Conservation (phyloP, 306 rosid species). For the Lathyrus sativus region DNA sequence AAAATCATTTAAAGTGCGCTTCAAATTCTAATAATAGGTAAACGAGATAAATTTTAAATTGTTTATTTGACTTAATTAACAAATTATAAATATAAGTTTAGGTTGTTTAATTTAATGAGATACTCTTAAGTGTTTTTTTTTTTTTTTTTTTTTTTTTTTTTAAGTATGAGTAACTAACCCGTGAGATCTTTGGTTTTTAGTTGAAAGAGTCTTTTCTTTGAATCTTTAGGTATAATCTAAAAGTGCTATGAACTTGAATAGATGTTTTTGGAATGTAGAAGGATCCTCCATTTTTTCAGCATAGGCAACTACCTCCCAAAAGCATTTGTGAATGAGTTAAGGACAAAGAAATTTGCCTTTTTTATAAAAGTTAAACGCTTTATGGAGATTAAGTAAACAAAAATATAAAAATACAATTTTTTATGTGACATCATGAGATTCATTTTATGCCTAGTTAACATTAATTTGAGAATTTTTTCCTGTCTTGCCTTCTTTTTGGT, state of each 20-base stretch:
- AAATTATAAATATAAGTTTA: no score
- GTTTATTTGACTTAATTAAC: no score
- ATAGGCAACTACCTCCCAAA: constrained; percentile 17
- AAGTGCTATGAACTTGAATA: constrained; percentile 23
- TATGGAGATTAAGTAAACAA: background rate
- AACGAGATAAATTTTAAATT: no score
- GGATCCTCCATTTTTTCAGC: constrained; percentile 10
- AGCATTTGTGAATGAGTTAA: background rate
- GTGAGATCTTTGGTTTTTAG: constrained; percentile 14
- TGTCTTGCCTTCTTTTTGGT: no score
- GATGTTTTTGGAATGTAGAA: constrained; percentile 33
- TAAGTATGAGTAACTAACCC: background rate
- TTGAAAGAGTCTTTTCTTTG: constrained; percentile 26
- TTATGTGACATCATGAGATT: background rate
- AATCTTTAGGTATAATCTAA: constrained; percentile 37
- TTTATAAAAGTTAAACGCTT: background rate
- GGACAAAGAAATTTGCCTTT: constrained; percentile 12
- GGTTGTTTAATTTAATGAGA: no score
- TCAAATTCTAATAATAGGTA: no score
- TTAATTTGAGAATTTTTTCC: no score
- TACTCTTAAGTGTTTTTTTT: no score
- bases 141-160: no score
- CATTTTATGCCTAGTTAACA: background rate
- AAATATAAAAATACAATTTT: background rate
- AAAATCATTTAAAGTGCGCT: no score